phyloP scores from a whole-genome alignment of 1,284 basidiomycete genomes.

The Cryptococcus sp. region DNA sequence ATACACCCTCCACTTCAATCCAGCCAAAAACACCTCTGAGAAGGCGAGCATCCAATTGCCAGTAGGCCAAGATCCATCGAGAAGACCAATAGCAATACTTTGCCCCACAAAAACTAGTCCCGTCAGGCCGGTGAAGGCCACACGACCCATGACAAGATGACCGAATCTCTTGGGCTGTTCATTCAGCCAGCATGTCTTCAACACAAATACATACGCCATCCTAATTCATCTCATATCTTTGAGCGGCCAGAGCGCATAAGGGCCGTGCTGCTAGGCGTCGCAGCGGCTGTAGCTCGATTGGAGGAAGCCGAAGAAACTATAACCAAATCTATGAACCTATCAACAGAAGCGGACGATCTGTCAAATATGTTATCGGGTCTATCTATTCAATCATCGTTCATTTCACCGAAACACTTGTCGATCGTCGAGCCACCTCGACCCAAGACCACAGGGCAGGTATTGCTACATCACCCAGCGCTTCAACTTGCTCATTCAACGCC shows the following conservation, averaged over 20 bases:
- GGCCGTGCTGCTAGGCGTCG: slow-evolving; percentile 72
- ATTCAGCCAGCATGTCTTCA: slow-evolving; percentile 48
- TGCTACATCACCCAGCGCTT: slow-evolving; percentile 41
- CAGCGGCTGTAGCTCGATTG: slow-evolving; percentile 68
- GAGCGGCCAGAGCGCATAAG: slow-evolving; percentile 86
- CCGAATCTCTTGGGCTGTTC: slow-evolving; percentile 39
- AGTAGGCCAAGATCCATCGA: no score
- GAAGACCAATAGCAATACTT: no score
- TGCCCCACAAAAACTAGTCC: no score
- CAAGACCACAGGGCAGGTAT: slow-evolving; percentile 26
- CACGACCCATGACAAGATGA: not conserved
- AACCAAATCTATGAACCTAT: not conserved
- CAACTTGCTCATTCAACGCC: slow-evolving; percentile 37
- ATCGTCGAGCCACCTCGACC: slow-evolving; percentile 28
- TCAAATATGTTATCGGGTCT: slow-evolving; percentile 31
- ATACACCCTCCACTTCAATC: no score
- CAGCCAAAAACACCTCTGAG: no score
- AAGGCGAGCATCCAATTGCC: no score
- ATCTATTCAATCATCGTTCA: slow-evolving; percentile 16
- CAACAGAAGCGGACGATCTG: slow-evolving; percentile 19
- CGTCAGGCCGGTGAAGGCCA: no score
- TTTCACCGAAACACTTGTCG: slow-evolving; percentile 17
- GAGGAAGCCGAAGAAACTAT: slow-evolving; percentile 50
- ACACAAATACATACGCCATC: slow-evolving; percentile 73
- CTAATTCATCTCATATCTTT: slow-evolving; percentile 67